phyloP scores from a whole-genome alignment of 2,329 filamentous ascomycete species.

The Diaporthe longicolla region DNA sequence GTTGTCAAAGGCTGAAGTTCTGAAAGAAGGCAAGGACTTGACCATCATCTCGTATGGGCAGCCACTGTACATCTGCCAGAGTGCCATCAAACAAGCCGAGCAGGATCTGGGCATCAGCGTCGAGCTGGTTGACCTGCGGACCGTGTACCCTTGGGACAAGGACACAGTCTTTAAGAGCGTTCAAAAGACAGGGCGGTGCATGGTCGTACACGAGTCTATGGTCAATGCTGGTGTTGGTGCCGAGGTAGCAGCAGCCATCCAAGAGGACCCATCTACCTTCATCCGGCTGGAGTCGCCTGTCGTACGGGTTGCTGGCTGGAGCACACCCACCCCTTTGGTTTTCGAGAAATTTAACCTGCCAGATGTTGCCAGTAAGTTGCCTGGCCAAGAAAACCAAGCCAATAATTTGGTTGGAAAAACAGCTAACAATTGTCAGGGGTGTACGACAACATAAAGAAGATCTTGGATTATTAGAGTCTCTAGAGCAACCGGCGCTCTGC shows the following conservation, averaged over 20 bases:
- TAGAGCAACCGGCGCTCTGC: neutral
- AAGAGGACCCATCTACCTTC: constrained; percentile 83
- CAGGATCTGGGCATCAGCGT: constrained; percentile 83
- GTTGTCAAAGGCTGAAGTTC: constrained; percentile 85
- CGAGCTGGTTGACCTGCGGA: constrained; percentile 89
- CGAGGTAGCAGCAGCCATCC: constrained; percentile 89
- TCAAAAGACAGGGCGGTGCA: constrained; percentile 85
- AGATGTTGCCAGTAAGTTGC: constrained; percentile 84
- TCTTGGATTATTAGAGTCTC: constrained; percentile 70
- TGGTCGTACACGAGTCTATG: constrained; percentile 95
- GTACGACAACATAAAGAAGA: constrained; percentile 78
- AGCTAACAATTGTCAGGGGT: constrained; percentile 66
- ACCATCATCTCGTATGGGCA: constrained; percentile 93
- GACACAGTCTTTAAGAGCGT: constrained; percentile 85
- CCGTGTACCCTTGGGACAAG: constrained; percentile 93
- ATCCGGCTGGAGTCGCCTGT: constrained; percentile 88
- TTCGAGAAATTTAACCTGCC: constrained; percentile 88
- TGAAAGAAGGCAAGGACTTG: constrained; percentile 84
- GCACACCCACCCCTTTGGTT: constrained; percentile 82
- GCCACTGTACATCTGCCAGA: constrained; percentile 85
- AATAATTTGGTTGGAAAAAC: neutral
- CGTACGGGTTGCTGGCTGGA: constrained; percentile 89
- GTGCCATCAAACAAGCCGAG: constrained; percentile 80
- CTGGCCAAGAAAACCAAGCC: neutral
- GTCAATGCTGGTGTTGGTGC: constrained; percentile 90